Conservation (phyloP, 176 grass and related monocot genomes). For the Oropetium thomaeum region DNA sequence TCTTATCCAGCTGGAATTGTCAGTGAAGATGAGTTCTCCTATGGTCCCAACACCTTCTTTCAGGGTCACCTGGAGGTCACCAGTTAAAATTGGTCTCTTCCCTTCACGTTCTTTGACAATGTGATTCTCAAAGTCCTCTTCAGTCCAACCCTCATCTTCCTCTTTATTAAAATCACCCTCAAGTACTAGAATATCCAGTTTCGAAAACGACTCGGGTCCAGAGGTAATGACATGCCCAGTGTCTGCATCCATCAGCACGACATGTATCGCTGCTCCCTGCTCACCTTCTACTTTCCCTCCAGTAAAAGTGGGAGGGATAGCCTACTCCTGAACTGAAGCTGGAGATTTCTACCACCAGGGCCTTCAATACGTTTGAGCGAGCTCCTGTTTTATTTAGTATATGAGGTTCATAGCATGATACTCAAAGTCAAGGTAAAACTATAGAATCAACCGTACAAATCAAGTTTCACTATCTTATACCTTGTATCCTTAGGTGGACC, state of each 20-base stretch:
- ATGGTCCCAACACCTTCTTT: constrained; percentile 94
- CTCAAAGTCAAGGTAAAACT: constrained; percentile 11
- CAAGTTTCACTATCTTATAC: constrained; percentile 40
- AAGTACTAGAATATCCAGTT: constrained; percentile 75
- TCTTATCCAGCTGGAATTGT: constrained; percentile 92
- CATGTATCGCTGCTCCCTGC: constrained; percentile 84
- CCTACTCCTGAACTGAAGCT: constrained; percentile 60
- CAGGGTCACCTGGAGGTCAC: constrained; percentile 65
- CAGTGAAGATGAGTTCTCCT: constrained; percentile 83
- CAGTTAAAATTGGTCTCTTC: constrained; percentile 84
- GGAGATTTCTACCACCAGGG: constrained; percentile 66
- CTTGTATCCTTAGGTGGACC: constrained; percentile 81
- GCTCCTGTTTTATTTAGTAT: constrained; percentile 50
- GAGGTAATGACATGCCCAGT: constrained; percentile 56
- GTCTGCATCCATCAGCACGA: constrained; percentile 64
- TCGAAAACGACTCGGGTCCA: constrained; percentile 60
- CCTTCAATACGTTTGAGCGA: constrained; percentile 79
- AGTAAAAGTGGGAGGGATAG: constrained; percentile 85
- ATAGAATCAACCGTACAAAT: constrained; percentile 26
- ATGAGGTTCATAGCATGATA: constrained; percentile 22
- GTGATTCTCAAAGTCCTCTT: constrained; percentile 71
- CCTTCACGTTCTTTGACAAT: constrained; percentile 86
- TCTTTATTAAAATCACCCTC: constrained; percentile 93
- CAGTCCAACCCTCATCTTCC: constrained; percentile 80
- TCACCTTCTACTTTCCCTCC: constrained; percentile 91